phyloP scores from a whole-genome alignment of 163 green algal genomes.

The Picocystis sp. region DNA sequence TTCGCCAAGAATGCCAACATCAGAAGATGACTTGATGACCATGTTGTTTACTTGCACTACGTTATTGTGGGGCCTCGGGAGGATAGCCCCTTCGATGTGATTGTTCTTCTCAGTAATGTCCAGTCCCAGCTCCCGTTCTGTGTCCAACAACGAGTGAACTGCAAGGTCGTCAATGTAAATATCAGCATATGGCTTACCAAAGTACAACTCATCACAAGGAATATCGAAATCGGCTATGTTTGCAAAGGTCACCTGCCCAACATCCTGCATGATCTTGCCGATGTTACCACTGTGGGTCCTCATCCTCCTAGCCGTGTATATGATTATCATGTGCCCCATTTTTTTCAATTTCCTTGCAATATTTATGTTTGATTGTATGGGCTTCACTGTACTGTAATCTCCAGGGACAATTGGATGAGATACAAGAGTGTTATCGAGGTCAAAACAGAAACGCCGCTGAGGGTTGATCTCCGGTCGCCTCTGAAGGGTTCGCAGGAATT shows the following conservation, averaged over 20 bases:
- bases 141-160: constrained; percentile 5
- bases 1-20: background rate
- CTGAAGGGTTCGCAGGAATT: background rate
- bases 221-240: background rate
- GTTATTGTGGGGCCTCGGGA: background rate
- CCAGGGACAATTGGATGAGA: background rate
- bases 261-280: constrained; percentile 1
- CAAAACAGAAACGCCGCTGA: background rate
- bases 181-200: constrained; percentile 2
- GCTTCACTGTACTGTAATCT: constrained; percentile 3
- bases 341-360: background rate
- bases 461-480: background rate
- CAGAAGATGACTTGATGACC: background rate
- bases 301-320: constrained; percentile 2
- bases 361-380: background rate
- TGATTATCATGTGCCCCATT: constrained; percentile 2
- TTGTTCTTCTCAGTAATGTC: background rate
- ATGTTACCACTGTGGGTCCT: background rate
- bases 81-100: background rate
- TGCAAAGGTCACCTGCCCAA: background rate
- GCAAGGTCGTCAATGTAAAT: constrained; percentile 5
- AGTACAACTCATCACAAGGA: constrained; percentile 3
- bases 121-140: background rate
- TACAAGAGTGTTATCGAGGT: constrained; percentile 6
- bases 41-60: background rate